Percentiles rank a stretch among this genome's conserved stretches.
phyloP scores from a whole-genome alignment of 2,329 filamentous ascomycete species.

The Aspergillus sp. region DNA sequence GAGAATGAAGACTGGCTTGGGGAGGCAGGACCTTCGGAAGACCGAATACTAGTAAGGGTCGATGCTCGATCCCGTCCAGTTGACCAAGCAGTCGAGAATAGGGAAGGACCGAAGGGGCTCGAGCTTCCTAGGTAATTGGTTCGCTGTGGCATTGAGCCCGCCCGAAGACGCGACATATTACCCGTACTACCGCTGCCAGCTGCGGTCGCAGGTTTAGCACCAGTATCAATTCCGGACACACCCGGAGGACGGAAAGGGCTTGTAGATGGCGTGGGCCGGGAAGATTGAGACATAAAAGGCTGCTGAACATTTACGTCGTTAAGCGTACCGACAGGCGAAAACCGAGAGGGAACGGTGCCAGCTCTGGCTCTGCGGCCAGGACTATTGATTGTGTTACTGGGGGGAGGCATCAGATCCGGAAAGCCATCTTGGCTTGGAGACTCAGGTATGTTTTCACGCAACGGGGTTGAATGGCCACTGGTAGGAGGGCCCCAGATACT shows the following conservation, averaged over 20 bases:
- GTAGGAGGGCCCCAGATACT: constrained; percentile 90
- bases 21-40: constrained; percentile 79
- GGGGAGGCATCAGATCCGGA: constrained; percentile 75
- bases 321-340: constrained; percentile 69
- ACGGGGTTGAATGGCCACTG: constrained; percentile 90
- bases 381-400: constrained; percentile 59
- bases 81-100: constrained; percentile 85
- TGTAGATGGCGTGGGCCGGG: constrained; percentile 78
- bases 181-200: constrained; percentile 60
- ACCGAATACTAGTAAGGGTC: constrained; percentile 85
- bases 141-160: constrained; percentile 90
- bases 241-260: constrained; percentile 74
- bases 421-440: constrained; percentile 90
- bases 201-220: constrained; percentile 32
- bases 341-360: constrained; percentile 91
- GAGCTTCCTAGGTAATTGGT: constrained; percentile 60
- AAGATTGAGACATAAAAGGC: constrained; percentile 67
- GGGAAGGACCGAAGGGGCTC: constrained; percentile 76
- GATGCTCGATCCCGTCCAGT: constrained; percentile 75
- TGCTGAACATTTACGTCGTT: constrained; percentile 54
- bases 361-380: constrained; percentile 77
- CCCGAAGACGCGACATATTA: constrained; percentile 77
- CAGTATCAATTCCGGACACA: constrained; percentile 35
- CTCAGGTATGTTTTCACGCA: constrained; percentile 96
- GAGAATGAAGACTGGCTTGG: constrained; percentile 83